These are phyloP conservation scores for Ulmus americana DNA, from an alignment of 331 rosid genomes.

Conservation along the genomic window DNA sequence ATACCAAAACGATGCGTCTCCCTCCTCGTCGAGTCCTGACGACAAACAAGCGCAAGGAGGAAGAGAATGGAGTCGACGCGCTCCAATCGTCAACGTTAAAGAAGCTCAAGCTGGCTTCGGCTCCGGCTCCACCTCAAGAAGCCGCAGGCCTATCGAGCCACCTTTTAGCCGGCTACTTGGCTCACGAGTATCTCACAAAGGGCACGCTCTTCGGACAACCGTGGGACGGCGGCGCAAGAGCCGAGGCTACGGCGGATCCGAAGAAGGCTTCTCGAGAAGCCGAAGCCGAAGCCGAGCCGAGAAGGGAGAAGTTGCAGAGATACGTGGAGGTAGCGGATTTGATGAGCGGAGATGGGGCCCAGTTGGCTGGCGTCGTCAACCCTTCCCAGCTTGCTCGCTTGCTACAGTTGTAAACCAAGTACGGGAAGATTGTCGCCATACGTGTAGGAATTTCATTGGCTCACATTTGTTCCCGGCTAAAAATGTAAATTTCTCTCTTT, in stretches of 20 bases:
- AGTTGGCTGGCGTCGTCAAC: conserved; percentile 66
- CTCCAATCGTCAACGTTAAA: conserved; percentile 38
- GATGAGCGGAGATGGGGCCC: conserved; percentile 55
- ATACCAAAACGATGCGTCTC: conserved; percentile 93
- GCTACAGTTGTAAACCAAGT: conserved; percentile 47
- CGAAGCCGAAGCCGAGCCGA: conserved; percentile 18
- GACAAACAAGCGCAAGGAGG: conserved; percentile 56
- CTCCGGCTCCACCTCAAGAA: conserved; percentile 11
- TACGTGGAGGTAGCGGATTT: conserved; percentile 62
- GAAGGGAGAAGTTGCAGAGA: conserved; percentile 28
- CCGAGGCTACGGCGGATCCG: conserved; percentile 15
- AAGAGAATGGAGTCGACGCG: conserved; percentile 39
- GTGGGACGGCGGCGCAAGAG: conserved; percentile 37
- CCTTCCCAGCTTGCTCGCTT: conserved; percentile 71
- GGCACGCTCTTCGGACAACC: conserved; percentile 70
- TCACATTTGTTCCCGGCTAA: neutral
- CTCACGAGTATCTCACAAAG: conserved; percentile 73
- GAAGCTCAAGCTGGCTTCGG: conserved; percentile 35
- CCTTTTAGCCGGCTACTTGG: conserved; percentile 79
- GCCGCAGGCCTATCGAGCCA: conserved; percentile 32
- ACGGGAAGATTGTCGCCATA: conserved; percentile 2
- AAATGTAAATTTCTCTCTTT: neutral
- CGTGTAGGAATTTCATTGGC: conserved; percentile 31
- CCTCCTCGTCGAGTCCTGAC: conserved; percentile 83
- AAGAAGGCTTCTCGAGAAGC: conserved; percentile 6